Base-by-base conservation (phyloP, 2,329 filamentous ascomycete species). In the Colletotrichum plurivorum region DNA sequence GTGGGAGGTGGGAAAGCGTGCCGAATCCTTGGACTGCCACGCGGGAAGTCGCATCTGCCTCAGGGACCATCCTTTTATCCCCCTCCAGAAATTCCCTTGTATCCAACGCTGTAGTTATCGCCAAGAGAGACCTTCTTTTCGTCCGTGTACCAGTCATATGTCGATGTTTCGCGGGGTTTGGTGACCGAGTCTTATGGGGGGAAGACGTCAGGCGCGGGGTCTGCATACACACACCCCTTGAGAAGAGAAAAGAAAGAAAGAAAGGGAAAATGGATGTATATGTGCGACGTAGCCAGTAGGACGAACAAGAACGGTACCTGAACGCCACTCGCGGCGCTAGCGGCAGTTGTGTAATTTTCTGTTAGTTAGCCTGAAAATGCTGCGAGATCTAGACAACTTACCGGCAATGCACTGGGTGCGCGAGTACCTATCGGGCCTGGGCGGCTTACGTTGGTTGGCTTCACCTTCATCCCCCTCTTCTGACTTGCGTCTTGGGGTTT, bases 261-360 rank as follows among this genome's bases (percentile, higher is more conserved):
- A 43, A 20, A 53, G 41, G 54, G 55, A 39, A 59, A 66, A 66
- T 56, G 41, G 61, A 27, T 25, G 64, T 53, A 46, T 18, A 55
- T 54, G 53, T 64, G 49, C 36, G 43, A 66, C 49, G 13, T 5
- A 55, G 27, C 48, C 55, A 51, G 43, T 48, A 16, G 45, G 16
- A 55, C 9, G 18, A 43, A 15, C 60, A 36, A 10, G 36, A 16
- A 36, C 15, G 51, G 66, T 61, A 52, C 55, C 66, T 60, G 66
- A 52, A 36, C 66, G 66, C 62, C 62, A 69, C 66, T 31, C 31
- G 2, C 2, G 8, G 22, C 49, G 66, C 66, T 66, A 66, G 49
- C 66, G 62, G 62, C 51, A 66, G 66, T 66, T 69, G 55, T 52
- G 66, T 25, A 46, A 55, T 43, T 20, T 20, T 12, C 9, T 36